A percentile compares a stretch with the other conserved stretches of the same genome.
Evolutionary conservation across 1,139 yeast species (phyloP).

Genomic region (Wickerhamomyces sp.): DNA sequence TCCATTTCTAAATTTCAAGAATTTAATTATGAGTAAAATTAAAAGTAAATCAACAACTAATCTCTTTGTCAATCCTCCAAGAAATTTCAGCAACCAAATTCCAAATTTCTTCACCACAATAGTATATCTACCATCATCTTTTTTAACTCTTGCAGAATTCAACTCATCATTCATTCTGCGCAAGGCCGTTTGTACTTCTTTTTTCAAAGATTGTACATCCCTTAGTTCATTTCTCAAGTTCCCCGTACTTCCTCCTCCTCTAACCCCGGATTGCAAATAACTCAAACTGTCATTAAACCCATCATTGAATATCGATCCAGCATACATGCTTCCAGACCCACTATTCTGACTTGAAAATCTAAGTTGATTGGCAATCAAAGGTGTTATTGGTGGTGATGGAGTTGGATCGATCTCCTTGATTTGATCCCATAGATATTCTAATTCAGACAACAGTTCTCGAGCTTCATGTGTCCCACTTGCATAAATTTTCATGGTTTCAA

Average conservation of each 20-base stretch:
- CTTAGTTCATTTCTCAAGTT: slow-evolving; percentile 9
- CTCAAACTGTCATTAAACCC: slow-evolving; percentile 8
- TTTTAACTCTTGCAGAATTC: slow-evolving; percentile 4
- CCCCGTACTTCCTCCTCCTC: slow-evolving; percentile 1
- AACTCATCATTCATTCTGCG: slow-evolving; percentile 17
- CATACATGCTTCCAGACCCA: slow-evolving; percentile 7
- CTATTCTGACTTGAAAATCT: slow-evolving; percentile 7
- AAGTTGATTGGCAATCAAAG: slow-evolving; percentile 6
- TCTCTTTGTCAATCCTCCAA: slow-evolving; percentile 11
- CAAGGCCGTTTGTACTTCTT: slow-evolving; percentile 17
- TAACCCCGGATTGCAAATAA: slow-evolving; percentile 8
- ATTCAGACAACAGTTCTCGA: slow-evolving; percentile 56
- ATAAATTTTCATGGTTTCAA: slow-evolving; percentile 68
- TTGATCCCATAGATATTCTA: slow-evolving; percentile 73
- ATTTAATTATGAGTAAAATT: slow-evolving; percentile 15
- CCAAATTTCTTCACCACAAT: slow-evolving; percentile 9
- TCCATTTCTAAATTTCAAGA: slow-evolving; percentile 17
- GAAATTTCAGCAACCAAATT: slow-evolving; percentile 5
- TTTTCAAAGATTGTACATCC: slow-evolving; percentile 18
- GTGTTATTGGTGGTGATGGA: slow-evolving; percentile 17
- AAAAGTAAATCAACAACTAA: slow-evolving; percentile 14
- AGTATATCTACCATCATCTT: slow-evolving; percentile 1
- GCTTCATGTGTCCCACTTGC: slow-evolving; percentile 69
- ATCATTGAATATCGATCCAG: slow-evolving; percentile 7
- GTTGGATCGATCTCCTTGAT: slow-evolving; percentile 44